Evolutionary conservation across 2,329 filamentous ascomycete species (phyloP).

Genomic region (Beauveria australis): DNA sequence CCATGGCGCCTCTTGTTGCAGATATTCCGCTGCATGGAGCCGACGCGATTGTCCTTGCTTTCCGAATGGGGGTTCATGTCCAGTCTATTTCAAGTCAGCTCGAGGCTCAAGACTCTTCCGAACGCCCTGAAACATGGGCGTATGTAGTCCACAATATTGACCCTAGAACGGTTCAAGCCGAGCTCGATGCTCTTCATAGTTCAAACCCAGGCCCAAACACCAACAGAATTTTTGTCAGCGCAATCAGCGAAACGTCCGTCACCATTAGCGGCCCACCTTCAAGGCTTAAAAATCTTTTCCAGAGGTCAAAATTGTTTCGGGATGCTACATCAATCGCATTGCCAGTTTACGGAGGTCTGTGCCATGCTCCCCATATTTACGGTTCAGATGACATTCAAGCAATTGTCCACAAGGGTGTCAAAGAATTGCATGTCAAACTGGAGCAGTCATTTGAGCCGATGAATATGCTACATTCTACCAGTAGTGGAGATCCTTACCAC

Average conservation of each 20-base stretch:
- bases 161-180: constrained; percentile 24
- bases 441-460: neutral
- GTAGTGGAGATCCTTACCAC: constrained; percentile 10
- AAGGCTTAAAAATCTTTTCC: constrained; percentile 20
- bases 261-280: constrained; percentile 31
- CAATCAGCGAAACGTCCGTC: constrained; percentile 22
- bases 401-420: constrained; percentile 17
- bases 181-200: constrained; percentile 24
- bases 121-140: constrained; percentile 29
- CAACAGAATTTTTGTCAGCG: constrained; percentile 34
- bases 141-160: constrained; percentile 30
- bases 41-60: constrained; percentile 33
- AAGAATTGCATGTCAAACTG: neutral
- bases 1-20: constrained; percentile 28
- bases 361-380: constrained; percentile 34
- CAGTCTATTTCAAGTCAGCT: constrained; percentile 33
- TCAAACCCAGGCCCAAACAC: constrained; percentile 18
- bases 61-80: constrained; percentile 36
- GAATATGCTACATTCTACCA: constrained; percentile 10
- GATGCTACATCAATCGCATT: constrained; percentile 22
- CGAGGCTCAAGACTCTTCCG: constrained; percentile 23
- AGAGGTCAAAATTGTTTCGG: constrained; percentile 16
- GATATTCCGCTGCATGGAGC: constrained; percentile 34
- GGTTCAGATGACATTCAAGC: constrained; percentile 19
- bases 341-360: constrained; percentile 30